phyloP scores from a whole-genome alignment of 805 yeast species.

The Wickerhamiella sorbophila region DNA sequence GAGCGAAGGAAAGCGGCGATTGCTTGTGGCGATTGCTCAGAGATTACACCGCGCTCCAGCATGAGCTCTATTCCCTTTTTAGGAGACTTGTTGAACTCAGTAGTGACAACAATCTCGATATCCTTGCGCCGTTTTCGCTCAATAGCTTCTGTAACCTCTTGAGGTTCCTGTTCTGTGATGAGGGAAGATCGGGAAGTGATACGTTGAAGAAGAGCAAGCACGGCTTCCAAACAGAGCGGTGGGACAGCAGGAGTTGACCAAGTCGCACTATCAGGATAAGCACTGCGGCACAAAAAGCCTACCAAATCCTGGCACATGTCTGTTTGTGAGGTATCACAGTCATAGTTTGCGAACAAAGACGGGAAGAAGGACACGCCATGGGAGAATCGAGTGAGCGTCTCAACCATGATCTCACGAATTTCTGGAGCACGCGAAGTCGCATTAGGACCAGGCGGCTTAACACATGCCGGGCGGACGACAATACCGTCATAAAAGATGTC shows the following conservation, averaged over 20 bases:
- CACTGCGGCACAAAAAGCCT: slow-evolving; percentile 56
- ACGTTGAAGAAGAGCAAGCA: slow-evolving; percentile 48
- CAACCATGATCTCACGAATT: slow-evolving; percentile 65
- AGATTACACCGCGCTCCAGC: slow-evolving; percentile 51
- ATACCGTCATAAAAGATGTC: slow-evolving; percentile 28
- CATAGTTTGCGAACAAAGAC: slow-evolving; percentile 65
- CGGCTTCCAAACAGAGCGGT: slow-evolving; percentile 82
- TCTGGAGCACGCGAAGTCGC: slow-evolving; percentile 21
- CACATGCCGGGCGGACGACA: slow-evolving; percentile 33
- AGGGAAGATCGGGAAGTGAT: slow-evolving; percentile 3
- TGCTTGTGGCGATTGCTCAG: slow-evolving; percentile 33
- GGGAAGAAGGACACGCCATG: slow-evolving; percentile 66
- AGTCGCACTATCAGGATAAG: slow-evolving; percentile 74
- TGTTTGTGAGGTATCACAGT: slow-evolving; percentile 76
- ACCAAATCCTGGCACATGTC: slow-evolving; percentile 59
- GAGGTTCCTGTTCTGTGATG: slow-evolving; percentile 23
- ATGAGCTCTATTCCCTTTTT: slow-evolving; percentile 56
- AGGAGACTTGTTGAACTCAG: slow-evolving; percentile 64
- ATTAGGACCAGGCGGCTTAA: slow-evolving; percentile 36
- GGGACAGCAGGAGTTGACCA: slow-evolving; percentile 78
- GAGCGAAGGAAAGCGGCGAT: slow-evolving; percentile 65
- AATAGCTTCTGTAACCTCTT: slow-evolving; percentile 9
- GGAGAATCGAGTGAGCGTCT: slow-evolving; percentile 49
- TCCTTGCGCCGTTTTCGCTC: slow-evolving; percentile 34
- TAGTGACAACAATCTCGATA: slow-evolving; percentile 62